Base-by-base conservation (phyloP, 169 alveolate species). In the Cryptosporidium tyzzeri region DNA sequence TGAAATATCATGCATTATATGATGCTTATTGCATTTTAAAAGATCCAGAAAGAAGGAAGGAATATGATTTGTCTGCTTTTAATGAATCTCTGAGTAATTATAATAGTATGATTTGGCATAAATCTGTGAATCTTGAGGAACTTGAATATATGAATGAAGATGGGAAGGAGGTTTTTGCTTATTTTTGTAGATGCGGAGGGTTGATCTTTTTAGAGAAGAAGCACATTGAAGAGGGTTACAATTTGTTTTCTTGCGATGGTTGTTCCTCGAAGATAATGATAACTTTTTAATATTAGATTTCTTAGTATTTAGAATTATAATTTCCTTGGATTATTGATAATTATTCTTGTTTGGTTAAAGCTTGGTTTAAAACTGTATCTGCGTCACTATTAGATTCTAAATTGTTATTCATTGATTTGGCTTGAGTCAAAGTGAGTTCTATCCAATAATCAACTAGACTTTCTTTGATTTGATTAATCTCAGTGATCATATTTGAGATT, bases 371-470 rank as follows among this genome's bases (percentile, higher is more conserved):
- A 21, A 65, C 26, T 6, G 71, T 65, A 2, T 65, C 71, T 35
- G 71, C 50, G 9, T 65, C 71, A 31, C 71, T 65, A 45, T 26
- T 65, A 41, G 45, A 23, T 35, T 80, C 75, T 41, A 18, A 35
- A 26, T 80, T n/a, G 8, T 55, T 29, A 23, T 74, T 74, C 41
- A 37, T 37, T 7, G 51, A 37, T 18, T 80, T 59, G 14, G 74
- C 45, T 23, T 65, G 89, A 10, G 68, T 37, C n/a, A 80, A 29
- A 14, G 89, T 80, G 29, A 80, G 55, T 45, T 80, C 89, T 44
- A 80, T 80, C 89, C 89, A 80, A 62, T 62, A 80, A 29, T 80
- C 89, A 18, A 80, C 80, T 1, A 80, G 35, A 50, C 16, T 62
- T 50, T 80, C 89, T 62, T 80, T 80, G 26, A 45, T 58, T 2